Base-by-base conservation (phyloP, 2,329 filamentous ascomycete genomes). In the Penicillium sp. region DNA sequence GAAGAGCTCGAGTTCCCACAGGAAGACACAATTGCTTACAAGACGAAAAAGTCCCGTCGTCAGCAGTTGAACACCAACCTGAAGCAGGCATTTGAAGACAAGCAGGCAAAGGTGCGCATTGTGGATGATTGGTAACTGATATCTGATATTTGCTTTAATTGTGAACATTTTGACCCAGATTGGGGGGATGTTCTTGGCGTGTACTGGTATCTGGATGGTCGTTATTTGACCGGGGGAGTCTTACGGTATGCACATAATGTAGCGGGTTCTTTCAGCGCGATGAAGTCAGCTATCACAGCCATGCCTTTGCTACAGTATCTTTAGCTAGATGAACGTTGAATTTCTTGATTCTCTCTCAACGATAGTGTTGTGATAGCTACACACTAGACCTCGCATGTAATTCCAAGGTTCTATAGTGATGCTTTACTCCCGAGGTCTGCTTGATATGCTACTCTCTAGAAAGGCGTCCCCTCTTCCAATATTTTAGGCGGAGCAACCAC, bases 1-100 rank as follows among this genome's bases (percentile, higher is more conserved):
- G 54, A 58, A 4, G 67, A 67, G 43, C 47, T 67, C 16, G 57
- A 66, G 2, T 46, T 67, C 18, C 55, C 59, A 4, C 62, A 60
- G 9, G 64, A 72, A 41, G 72, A 76, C 18, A 62, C 59, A 22
- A 51, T 67, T 10, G 65, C 62, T 24, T 77, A 71, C 68, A 72
- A 72, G 57, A 58, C 63, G 2, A 77, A 72, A 53, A 56, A 55
- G n/a, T 60, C 65, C 48, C 73, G 73, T 40, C 63, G 72, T 32
- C 67, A 69, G 36, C 66, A 71, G 36, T 58, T 75, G 47, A 64
- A 74, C 43, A 64, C 54, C 3, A 69, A 68, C 43, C 57, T 77
- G 55, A 75, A 71, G 59, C 61, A 63, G 43, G 72, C 69, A 1
- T 68, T 76, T 44, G 64, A 62, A 10, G 66, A 64, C 39, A 71